Percentiles rank a stretch among this genome's conserved stretches.
Conservation (phyloP, 2,329 filamentous ascomycete species). For the Cercospora zeina region DNA sequence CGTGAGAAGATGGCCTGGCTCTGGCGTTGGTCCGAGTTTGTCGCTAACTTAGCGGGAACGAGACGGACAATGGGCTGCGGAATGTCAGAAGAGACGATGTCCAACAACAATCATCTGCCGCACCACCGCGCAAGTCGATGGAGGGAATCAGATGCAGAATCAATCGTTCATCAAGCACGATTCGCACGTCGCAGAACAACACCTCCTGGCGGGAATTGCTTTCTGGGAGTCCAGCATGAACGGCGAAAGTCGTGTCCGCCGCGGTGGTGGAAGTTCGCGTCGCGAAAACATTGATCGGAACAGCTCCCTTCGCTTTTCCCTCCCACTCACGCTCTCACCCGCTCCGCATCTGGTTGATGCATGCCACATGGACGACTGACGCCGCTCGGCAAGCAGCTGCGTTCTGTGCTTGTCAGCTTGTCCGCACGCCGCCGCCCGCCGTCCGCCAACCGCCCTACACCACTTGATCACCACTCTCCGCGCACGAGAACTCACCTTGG, state of each 20-base stretch:
- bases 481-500: conserved; percentile 1
- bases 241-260: conserved; percentile 11
- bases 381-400: conserved; percentile 39
- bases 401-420: conserved; percentile 32
- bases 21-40: conserved; percentile 10
- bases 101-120: background rate
- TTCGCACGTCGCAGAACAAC: background rate
- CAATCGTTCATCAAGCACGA: background rate
- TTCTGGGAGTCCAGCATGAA: background rate
- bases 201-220: conserved; percentile 9
- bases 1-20: conserved; percentile 9
- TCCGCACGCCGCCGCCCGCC: background rate
- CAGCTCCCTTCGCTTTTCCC: background rate
- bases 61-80: background rate
- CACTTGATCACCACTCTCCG: background rate
- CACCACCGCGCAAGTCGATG: background rate
- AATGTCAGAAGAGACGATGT: background rate
- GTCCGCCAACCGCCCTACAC: background rate
- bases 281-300: conserved; percentile 4
- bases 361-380: conserved; percentile 41
- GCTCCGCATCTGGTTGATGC: conserved; percentile 29
- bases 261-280: background rate
- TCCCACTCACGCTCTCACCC: background rate
- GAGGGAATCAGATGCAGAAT: no score
- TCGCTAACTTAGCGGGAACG: conserved; percentile 1